A percentile compares a stretch with the other conserved stretches of the same genome.
Conservation (phyloP, 2,329 filamentous ascomycete species). For the Scopulariopsis brevicaulis region DNA sequence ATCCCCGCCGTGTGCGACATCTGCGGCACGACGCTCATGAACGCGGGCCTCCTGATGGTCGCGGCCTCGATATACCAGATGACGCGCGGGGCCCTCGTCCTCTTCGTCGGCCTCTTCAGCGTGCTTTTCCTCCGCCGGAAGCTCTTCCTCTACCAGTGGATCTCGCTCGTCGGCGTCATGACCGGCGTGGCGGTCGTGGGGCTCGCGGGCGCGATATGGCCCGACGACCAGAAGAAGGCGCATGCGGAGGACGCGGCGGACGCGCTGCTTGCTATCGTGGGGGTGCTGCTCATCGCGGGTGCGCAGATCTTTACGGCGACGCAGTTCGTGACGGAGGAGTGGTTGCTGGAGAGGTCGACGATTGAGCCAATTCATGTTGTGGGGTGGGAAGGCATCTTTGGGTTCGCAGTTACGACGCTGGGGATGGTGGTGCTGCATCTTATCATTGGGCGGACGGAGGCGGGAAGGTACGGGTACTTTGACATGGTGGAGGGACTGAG, state of each 20-base stretch:
- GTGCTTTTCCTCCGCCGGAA: slow-evolving; percentile 77
- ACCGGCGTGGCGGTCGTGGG: slow-evolving; percentile 82
- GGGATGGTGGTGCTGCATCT: slow-evolving; percentile 75
- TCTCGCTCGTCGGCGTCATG: slow-evolving; percentile 77
- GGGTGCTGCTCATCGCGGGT: slow-evolving; percentile 80
- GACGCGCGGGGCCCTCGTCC: slow-evolving; percentile 86
- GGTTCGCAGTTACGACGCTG: slow-evolving; percentile 66
- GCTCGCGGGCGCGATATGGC: slow-evolving; percentile 73
- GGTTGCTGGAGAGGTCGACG: slow-evolving; percentile 57
- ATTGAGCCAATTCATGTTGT: slow-evolving; percentile 81
- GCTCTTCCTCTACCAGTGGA: slow-evolving; percentile 84
- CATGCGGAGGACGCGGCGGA: slow-evolving; percentile 16
- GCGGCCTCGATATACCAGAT: slow-evolving; percentile 97
- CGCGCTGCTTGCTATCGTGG: slow-evolving; percentile 62
- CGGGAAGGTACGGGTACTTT: slow-evolving; percentile 73
- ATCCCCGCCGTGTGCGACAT: slow-evolving; percentile 91
- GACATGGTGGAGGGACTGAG: slow-evolving; percentile 79
- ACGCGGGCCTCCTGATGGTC: slow-evolving; percentile 85
- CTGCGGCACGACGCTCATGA: slow-evolving; percentile 92
- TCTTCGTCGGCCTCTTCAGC: slow-evolving; percentile 93
- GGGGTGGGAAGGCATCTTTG: slow-evolving; percentile 93
- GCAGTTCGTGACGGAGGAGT: slow-evolving; percentile 94
- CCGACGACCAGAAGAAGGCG: slow-evolving; percentile 42
- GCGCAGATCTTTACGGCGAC: slow-evolving; percentile 95
- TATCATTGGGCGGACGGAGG: slow-evolving; percentile 60